Evolutionary conservation across 352 stramenopile species (phyloP).

Genomic region (Phytophthora colocasiae): DNA sequence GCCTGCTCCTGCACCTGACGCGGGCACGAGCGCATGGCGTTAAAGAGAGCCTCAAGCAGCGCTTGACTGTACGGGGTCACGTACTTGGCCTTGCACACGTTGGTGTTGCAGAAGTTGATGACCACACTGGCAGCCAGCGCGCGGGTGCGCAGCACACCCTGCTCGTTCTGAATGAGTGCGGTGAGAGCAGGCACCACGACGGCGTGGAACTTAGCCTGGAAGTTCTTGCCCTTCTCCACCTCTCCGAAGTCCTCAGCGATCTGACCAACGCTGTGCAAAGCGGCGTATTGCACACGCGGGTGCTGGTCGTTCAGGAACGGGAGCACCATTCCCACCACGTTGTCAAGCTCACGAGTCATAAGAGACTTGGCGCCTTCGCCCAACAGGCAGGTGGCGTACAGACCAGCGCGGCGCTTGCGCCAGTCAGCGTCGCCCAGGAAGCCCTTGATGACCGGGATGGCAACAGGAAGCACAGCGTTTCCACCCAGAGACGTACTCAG

Average conservation of each 20-base stretch:
- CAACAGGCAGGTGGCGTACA: constrained; percentile 82
- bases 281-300: constrained; percentile 83
- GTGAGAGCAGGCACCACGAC: constrained; percentile 74
- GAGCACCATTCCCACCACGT: constrained; percentile 72
- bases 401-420: constrained; percentile 77
- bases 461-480: constrained; percentile 74
- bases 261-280: constrained; percentile 85
- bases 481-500: constrained; percentile 77
- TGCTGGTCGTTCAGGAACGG: constrained; percentile 76
- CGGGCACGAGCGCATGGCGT: constrained; percentile 75
- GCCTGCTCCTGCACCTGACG: constrained; percentile 89
- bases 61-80: constrained; percentile 68
- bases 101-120: constrained; percentile 89
- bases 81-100: constrained; percentile 85
- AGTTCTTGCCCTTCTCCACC: constrained; percentile 89
- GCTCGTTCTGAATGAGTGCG: constrained; percentile 66
- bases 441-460: constrained; percentile 76
- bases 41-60: constrained; percentile 83
- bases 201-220: constrained; percentile 82
- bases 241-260: constrained; percentile 85
- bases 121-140: constrained; percentile 80
- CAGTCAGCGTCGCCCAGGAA: constrained; percentile 73
- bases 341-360: constrained; percentile 84
- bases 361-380: constrained; percentile 81
- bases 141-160: constrained; percentile 73